A percentile compares a stretch with the other conserved stretches of the same genome.
phyloP scores from a whole-genome alignment of 768 basidiomycete genomes.

The Tubosaeta brunneosetosa region DNA sequence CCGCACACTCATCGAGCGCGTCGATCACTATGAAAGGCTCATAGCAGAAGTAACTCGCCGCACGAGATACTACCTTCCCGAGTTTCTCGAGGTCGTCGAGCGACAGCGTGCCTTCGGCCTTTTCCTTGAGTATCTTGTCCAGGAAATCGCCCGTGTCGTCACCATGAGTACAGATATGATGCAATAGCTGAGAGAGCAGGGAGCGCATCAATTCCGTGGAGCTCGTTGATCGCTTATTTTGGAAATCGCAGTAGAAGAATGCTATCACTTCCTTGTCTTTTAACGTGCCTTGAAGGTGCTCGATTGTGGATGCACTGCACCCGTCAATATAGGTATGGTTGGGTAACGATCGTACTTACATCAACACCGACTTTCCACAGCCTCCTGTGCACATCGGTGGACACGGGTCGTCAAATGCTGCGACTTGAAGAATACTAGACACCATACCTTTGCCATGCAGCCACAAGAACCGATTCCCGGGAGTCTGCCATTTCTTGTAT shows the following conservation, averaged over 20 bases:
- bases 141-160: not conserved
- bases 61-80: not conserved
- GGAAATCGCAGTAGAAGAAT: slow-evolving; percentile 7
- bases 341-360: not conserved
- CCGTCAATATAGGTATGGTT: not conserved
- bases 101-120: not conserved
- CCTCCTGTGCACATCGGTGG: not conserved
- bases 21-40: slow-evolving; percentile 8
- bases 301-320: slow-evolving; percentile 1
- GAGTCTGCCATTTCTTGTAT: not conserved
- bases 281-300: not conserved
- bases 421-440: too few species aligned
- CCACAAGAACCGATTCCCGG: not conserved
- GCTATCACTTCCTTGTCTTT: not conserved
- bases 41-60: not conserved
- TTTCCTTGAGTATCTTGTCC: not conserved
- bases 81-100: not conserved
- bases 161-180: not conserved
- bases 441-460: not conserved
- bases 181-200: not conserved
- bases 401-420: not conserved
- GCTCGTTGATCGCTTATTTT: not conserved
- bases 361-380: slow-evolving; percentile 1
- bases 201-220: slow-evolving; percentile 1
- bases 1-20: slow-evolving; percentile 7